Base-by-base conservation (phyloP, 805 yeast species). In the Kazachstania psychrophila region DNA sequence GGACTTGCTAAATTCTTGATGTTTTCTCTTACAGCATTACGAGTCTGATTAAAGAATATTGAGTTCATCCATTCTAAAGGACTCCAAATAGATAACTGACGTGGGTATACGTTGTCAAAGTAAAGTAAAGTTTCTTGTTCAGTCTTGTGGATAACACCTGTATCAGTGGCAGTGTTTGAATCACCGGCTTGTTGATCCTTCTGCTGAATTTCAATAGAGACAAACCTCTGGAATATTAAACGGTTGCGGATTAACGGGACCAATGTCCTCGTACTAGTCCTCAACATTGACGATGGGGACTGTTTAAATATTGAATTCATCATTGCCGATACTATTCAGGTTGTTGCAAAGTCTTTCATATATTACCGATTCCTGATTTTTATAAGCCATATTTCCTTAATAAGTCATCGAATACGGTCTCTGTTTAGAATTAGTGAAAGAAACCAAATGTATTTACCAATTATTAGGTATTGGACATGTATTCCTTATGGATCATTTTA, bases 71-170 rank as follows among this genome's bases (percentile, higher is more conserved):
- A 63, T 36, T 64, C 71, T 22, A 64, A 59, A 9, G 69, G 45
- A 42, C 71, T 75, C 70, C 72, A 72, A 25, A 64, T 54, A 3
- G 67, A 58, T 2, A 62, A 51, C 1, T 68, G 60, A 23, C 69
- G 49, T 0, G 79, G 77, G 28, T 72, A 64, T 6, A 77, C 58
- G 33, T 72, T 71, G 42, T 73, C 80, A 46, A 73, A 77, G 47
- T 72, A 78, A 9, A 78, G 42, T 39, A 78, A 49, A 0, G 78
- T 63, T 49, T 73, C 75, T 44, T 67, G 55, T 27, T 62, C 64
- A 5, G 67, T 60, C 44, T 71, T 72, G 29, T 66, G 64, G 35
- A 74, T 73, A 28, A 75, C 72, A 52, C 80, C 81, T 0, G 80
- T 74, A 26, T 65, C 73, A 11, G 65, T 69, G 2, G 74, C 77